Evolutionary conservation across 2,329 filamentous ascomycete species (phyloP).

Genomic region (Colletotrichum phormii): DNA sequence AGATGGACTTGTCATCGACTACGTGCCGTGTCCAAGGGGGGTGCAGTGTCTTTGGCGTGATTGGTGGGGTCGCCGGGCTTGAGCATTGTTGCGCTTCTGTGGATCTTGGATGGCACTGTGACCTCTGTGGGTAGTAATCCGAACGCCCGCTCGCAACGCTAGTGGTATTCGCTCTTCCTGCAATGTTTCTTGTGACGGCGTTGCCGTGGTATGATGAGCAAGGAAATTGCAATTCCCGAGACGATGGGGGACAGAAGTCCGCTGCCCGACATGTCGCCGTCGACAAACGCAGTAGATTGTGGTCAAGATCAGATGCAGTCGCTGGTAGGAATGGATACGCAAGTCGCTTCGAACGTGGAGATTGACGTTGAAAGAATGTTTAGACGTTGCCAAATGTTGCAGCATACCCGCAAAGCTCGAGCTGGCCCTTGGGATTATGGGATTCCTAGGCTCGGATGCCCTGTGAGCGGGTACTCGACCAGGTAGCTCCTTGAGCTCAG

Average conservation of each 20-base stretch:
- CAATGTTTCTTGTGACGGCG: slow-evolving; percentile 12
- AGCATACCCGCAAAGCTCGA: not conserved
- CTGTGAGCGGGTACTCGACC: slow-evolving; percentile 12
- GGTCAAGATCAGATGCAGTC: not conserved
- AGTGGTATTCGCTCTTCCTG: slow-evolving; percentile 20
- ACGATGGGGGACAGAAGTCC: not conserved
- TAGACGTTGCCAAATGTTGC: not conserved
- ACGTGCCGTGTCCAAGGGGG: slow-evolving; percentile 2
- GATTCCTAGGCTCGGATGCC: not conserved
- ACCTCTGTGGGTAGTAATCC: slow-evolving; percentile 21
- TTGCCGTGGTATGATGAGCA: not conserved
- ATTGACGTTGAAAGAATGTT: slow-evolving; percentile 2
- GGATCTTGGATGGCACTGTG: slow-evolving; percentile 15
- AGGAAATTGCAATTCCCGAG: slow-evolving; percentile 8
- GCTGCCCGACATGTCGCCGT: not conserved
- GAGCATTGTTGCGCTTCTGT: not conserved
- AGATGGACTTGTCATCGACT: slow-evolving; percentile 22
- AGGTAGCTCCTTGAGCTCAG: slow-evolving; percentile 11
- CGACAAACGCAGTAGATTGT: not conserved
- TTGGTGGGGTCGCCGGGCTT: slow-evolving; percentile 19
- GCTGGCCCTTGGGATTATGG: not conserved
- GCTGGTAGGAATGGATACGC: not conserved
- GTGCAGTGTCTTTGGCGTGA: slow-evolving; percentile 4
- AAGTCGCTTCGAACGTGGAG: not conserved
- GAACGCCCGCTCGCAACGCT: slow-evolving; percentile 30